phyloP scores from a whole-genome alignment of 2,329 filamentous ascomycete species.

The Xylaria arbuscula region DNA sequence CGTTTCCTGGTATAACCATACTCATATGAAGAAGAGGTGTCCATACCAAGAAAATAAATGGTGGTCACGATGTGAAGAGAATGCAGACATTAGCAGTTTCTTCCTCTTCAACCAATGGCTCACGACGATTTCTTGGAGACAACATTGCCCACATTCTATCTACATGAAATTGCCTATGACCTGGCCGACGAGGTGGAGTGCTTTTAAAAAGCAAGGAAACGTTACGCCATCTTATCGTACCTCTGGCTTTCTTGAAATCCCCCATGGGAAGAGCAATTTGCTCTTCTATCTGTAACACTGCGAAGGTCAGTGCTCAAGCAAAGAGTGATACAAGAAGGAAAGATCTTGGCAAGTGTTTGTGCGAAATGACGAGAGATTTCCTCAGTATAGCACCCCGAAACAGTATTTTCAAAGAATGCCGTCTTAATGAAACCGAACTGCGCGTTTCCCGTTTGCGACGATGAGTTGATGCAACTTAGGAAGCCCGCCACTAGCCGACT shows the following conservation, averaged over 20 bases:
- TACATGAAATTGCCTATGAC: slow-evolving; percentile 14
- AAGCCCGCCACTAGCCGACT: slow-evolving; percentile 10
- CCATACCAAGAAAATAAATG: slow-evolving; percentile 16
- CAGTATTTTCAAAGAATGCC: neutral
- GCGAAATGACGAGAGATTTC: neutral
- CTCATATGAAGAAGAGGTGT: slow-evolving; percentile 19
- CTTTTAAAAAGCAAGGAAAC: slow-evolving; percentile 27
- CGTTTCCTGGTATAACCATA: slow-evolving; percentile 17
- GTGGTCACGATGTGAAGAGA: neutral
- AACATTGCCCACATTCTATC: neutral
- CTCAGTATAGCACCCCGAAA: neutral
- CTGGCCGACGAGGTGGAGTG: neutral
- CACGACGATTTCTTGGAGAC: slow-evolving; percentile 5
- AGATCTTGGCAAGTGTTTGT: neutral
- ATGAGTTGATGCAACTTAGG: slow-evolving; percentile 4
- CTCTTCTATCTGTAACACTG: slow-evolving; percentile 16
- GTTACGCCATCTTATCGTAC: slow-evolving; percentile 8
- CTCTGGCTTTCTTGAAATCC: slow-evolving; percentile 12
- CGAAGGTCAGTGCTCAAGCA: slow-evolving; percentile 12
- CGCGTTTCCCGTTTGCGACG: neutral
- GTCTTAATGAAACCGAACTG: slow-evolving; percentile 8
- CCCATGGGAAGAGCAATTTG: slow-evolving; percentile 7
- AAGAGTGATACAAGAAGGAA: neutral
- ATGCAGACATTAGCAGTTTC: neutral
- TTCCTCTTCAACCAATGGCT: slow-evolving; percentile 5